Conservation (phyloP, 306 rosid species). For the Glycine latifolia region DNA sequence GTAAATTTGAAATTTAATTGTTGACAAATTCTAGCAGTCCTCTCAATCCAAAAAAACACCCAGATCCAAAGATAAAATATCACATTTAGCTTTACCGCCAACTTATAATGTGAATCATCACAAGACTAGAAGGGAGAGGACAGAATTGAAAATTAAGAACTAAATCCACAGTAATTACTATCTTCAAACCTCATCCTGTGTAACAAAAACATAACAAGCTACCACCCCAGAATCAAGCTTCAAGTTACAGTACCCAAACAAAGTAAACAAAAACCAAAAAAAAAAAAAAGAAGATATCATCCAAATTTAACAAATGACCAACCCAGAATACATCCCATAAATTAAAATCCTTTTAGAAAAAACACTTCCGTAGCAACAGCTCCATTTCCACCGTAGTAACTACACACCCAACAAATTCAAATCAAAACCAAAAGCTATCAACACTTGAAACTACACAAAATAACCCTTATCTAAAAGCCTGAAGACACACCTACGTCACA, state of each 20-base stretch:
- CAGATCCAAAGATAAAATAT: constrained; percentile 11
- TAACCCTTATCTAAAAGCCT: background rate
- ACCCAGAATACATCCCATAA: background rate
- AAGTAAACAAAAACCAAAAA: background rate
- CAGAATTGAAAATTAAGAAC: background rate
- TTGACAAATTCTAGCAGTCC: background rate
- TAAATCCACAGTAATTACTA: background rate
- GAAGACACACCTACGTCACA: background rate
- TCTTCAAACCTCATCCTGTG: background rate
- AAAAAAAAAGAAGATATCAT: too few species aligned
- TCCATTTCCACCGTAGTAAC: constrained; percentile 26
- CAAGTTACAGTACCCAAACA: constrained; percentile 6
- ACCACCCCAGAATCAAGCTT: constrained; percentile 25
- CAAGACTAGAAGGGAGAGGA: background rate
- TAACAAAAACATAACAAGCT: constrained; percentile 31
- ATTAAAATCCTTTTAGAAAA: background rate
- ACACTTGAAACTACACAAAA: background rate
- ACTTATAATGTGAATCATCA: constrained; percentile 14
- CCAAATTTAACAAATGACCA: background rate
- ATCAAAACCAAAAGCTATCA: background rate
- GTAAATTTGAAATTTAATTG: background rate
- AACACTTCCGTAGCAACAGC: background rate
- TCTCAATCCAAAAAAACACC: background rate
- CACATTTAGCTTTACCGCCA: background rate
- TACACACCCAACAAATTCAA: constrained; percentile 24